Percentiles rank a stretch among this genome's conserved stretches.
Evolutionary conservation across 129 eudicot genomes (phyloP).

Genomic region (Calendula officinalis): DNA sequence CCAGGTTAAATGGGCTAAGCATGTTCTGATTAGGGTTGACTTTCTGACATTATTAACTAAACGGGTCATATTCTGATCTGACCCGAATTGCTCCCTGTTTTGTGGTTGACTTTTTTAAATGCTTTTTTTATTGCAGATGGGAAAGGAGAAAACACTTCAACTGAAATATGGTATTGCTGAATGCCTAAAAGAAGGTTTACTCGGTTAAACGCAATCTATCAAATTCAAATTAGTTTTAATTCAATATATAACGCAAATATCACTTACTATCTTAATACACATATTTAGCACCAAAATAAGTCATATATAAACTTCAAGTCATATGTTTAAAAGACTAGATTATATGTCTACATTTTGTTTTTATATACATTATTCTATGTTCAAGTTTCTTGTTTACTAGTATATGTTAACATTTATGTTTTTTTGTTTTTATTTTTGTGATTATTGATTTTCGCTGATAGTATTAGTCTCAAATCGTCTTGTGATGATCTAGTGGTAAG

Average conservation of each 20-base stretch:
- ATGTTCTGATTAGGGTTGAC: no score
- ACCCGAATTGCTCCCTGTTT: neutral
- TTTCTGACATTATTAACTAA: no score
- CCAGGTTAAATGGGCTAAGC: no score
- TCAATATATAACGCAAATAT: conserved; percentile 9
- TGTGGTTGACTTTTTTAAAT: conserved; percentile 12
- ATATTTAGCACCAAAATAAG: conserved; percentile 20
- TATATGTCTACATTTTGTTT: conserved; percentile 4
- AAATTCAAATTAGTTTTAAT: conserved; percentile 3
- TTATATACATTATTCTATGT: conserved; percentile 2
- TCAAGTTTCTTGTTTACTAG: conserved; percentile 1
- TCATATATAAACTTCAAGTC: neutral
- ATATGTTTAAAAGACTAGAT: conserved; percentile 17
- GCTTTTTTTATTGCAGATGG: conserved; percentile 53
- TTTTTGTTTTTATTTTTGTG: neutral
- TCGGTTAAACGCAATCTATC: conserved; percentile 38
- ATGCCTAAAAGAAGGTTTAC: conserved; percentile 50
- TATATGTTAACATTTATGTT: neutral
- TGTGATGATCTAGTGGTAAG: neutral
- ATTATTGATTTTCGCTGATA: neutral
- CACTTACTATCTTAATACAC: conserved; percentile 6
- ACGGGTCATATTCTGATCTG: neutral
- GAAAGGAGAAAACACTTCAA: conserved; percentile 60
- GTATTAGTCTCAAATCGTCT: neutral
- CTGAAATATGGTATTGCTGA: conserved; percentile 59